Conservation (phyloP, 2,329 filamentous ascomycete species). For the Paramyrothecium roridum region DNA sequence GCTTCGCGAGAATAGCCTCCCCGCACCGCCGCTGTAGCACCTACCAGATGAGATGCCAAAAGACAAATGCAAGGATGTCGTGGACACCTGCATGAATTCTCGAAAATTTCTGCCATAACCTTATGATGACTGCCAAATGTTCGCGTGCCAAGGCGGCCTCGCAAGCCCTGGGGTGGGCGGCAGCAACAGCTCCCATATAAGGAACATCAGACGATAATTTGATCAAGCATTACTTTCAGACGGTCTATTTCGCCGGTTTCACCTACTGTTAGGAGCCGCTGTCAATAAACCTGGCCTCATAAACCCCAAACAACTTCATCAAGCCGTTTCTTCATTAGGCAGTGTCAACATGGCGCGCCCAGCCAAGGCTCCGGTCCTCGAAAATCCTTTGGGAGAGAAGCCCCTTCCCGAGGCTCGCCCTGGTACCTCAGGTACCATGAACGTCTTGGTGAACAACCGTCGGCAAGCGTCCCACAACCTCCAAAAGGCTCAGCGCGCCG, state of each 20-base stretch:
- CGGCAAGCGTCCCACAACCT: slow-evolving; percentile 33
- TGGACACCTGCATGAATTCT: neutral
- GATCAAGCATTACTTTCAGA: no score
- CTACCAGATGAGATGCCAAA: neutral
- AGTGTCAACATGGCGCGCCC: neutral
- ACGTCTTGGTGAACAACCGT: slow-evolving; percentile 34
- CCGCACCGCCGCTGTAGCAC: neutral
- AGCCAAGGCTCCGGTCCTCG: neutral
- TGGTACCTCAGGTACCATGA: slow-evolving; percentile 40
- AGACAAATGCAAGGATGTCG: neutral
- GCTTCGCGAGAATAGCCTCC: neutral
- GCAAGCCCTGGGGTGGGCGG: no score
- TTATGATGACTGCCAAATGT: neutral
- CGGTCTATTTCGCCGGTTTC: neutral
- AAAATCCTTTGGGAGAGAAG: slow-evolving; percentile 1
- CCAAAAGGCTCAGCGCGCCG: slow-evolving; percentile 34
- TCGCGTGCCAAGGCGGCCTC: no score
- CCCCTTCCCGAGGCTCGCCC: slow-evolving; percentile 20
- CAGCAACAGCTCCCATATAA: neutral
- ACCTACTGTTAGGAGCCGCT: neutral
- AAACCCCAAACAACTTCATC: neutral
- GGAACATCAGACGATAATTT: neutral
- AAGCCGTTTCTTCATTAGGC: neutral
- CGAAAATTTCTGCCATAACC: neutral
- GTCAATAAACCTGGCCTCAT: neutral